phyloP scores from a whole-genome alignment of 163 green algal species.

The Botryococcus braunii region DNA sequence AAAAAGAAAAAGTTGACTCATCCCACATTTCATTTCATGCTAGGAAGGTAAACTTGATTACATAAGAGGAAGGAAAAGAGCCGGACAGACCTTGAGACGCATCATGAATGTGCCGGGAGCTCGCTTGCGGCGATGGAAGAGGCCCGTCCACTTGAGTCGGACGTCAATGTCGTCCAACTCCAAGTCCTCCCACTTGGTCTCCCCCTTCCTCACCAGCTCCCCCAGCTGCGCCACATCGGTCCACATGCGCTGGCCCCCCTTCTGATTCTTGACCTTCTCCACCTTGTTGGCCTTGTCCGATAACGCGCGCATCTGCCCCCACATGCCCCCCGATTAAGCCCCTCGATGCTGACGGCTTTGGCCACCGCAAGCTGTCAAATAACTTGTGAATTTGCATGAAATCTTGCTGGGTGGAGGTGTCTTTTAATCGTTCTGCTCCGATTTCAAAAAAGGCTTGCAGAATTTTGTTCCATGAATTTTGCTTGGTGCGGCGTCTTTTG shows the following conservation, averaged over 20 bases:
- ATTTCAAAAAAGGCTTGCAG: too few relatives aligned
- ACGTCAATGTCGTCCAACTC: slow-evolving; percentile 87
- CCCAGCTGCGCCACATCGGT: slow-evolving; percentile 36
- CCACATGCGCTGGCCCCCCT: slow-evolving; percentile 68
- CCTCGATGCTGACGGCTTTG: too few relatives aligned
- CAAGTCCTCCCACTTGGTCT: slow-evolving; percentile 74
- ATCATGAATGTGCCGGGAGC: slow-evolving; percentile 95
- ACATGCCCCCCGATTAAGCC: too few relatives aligned
- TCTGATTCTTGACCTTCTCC: slow-evolving; percentile 78
- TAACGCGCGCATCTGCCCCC: slow-evolving; percentile 39
- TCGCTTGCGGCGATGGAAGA: slow-evolving; percentile 94
- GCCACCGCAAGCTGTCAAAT: too few relatives aligned
- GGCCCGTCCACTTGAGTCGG: slow-evolving; percentile 89
- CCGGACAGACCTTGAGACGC: slow-evolving; percentile 70
- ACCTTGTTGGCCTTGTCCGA: slow-evolving; percentile 70
- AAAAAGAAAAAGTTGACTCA: too few relatives aligned
- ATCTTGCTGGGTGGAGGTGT: too few relatives aligned
- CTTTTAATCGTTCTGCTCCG: too few relatives aligned
- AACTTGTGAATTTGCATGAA: too few relatives aligned
- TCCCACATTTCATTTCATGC: not conserved
- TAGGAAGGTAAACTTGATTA: not conserved
- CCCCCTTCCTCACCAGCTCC: slow-evolving; percentile 11
- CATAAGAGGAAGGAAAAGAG: not conserved
- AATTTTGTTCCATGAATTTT: too few relatives aligned
- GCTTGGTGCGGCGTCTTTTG: too few relatives aligned